phyloP scores from a whole-genome alignment of 2,329 filamentous ascomycete genomes.

The Setomelanomma holmii region DNA sequence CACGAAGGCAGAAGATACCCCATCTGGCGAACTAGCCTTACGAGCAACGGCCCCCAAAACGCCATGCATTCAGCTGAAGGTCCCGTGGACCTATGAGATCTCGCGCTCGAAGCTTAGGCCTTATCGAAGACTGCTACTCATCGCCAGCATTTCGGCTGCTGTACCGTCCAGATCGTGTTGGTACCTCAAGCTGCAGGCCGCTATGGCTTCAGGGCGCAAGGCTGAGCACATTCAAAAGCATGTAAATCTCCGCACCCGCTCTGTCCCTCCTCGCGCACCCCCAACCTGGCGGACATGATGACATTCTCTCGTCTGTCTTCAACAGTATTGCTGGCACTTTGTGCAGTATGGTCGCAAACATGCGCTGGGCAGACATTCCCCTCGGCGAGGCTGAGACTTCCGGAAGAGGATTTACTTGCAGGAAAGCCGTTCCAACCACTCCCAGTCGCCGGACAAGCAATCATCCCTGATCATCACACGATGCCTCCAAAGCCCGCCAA shows the following conservation, averaged over 20 bases:
- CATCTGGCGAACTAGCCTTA: not conserved
- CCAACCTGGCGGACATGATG: not conserved
- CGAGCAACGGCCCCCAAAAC: conserved; percentile 1
- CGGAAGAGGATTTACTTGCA: not conserved
- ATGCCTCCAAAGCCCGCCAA: not conserved
- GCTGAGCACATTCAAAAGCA: not conserved
- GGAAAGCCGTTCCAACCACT: too few relatives aligned
- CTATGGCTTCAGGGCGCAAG: not conserved
- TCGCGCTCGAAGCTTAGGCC: not conserved
- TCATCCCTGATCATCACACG: not conserved
- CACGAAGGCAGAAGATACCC: not conserved
- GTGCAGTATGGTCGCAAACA: not conserved
- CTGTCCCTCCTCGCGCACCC: not conserved
- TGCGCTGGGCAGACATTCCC: not conserved
- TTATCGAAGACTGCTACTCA: not conserved
- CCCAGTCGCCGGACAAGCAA: not conserved
- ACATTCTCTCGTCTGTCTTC: not conserved
- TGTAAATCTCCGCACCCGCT: not conserved
- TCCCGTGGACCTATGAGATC: not conserved
- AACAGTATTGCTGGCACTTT: not conserved
- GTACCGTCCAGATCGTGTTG: not conserved
- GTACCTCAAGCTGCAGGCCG: not conserved
- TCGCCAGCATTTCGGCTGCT: not conserved
- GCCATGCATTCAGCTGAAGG: not conserved
- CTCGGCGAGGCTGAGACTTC: not conserved